These are phyloP conservation scores for Przewalskia tangutica DNA, from an alignment of 257 asterid genomes.

Conservation along the genomic window DNA sequence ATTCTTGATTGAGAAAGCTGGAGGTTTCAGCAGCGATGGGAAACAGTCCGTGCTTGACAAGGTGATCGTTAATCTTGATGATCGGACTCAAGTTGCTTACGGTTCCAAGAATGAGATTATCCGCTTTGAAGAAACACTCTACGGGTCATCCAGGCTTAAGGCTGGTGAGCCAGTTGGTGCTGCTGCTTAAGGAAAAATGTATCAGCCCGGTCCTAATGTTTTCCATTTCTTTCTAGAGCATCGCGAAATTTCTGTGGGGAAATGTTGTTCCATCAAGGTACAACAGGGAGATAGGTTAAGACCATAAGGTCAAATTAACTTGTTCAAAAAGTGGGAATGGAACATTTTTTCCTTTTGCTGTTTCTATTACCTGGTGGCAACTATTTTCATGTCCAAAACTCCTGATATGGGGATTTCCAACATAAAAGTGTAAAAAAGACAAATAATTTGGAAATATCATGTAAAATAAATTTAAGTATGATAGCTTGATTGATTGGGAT, in stretches of 20 bases:
- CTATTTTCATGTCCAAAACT: background rate
- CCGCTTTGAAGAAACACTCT: constrained; percentile 65
- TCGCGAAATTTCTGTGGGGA: no score
- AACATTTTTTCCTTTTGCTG: background rate
- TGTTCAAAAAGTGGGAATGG: background rate
- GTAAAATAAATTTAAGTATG: background rate
- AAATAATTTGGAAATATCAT: background rate
- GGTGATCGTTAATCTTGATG: constrained; percentile 59
- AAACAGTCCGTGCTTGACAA: constrained; percentile 68
- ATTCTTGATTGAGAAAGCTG: constrained; percentile 89
- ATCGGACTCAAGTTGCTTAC: constrained; percentile 89
- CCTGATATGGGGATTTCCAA: background rate
- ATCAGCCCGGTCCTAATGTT: background rate
- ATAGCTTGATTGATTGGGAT: background rate
- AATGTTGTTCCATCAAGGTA: background rate
- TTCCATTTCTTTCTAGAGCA: background rate
- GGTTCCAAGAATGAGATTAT: constrained; percentile 90
- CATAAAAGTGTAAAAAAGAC: background rate
- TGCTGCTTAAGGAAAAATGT: constrained; percentile 28
- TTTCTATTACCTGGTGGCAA: background rate
- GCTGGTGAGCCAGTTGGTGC: constrained; percentile 61
- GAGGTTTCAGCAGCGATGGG: constrained; percentile 90
- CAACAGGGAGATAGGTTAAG: background rate
- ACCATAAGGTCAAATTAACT: background rate
- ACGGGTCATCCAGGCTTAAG: constrained; percentile 89